phyloP scores from a whole-genome alignment of 768 basidiomycete species.

The Dacryopinax primogenitus region DNA sequence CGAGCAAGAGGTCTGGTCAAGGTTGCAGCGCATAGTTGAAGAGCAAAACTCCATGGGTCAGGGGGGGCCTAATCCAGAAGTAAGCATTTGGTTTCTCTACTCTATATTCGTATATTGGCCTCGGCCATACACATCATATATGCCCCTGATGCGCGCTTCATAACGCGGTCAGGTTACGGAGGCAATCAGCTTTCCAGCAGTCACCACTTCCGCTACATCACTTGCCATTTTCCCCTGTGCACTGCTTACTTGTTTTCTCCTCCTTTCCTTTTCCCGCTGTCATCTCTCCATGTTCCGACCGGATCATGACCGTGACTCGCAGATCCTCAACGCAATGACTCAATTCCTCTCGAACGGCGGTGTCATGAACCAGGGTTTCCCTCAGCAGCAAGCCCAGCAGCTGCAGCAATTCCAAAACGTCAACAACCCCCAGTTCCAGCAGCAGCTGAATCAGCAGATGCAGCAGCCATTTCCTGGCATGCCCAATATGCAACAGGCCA shows the following conservation, averaged over 20 bases:
- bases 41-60: background rate
- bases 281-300: background rate
- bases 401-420: conserved; percentile 1
- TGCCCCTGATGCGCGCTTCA: background rate
- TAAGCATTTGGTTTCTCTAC: background rate
- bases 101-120: background rate
- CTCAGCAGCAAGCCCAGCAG: conserved; percentile 5
- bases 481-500: background rate
- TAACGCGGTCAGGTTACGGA: background rate
- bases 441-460: conserved; percentile 6
- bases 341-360: background rate
- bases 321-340: conserved; percentile 4
- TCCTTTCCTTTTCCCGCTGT: background rate
- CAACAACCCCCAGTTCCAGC: background rate
- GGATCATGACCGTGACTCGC: background rate
- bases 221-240: background rate
- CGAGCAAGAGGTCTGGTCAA: background rate
- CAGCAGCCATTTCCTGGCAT: background rate
- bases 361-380: background rate
- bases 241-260: background rate
- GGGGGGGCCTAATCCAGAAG: background rate
- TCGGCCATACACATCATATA: background rate
- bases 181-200: conserved; percentile 3
- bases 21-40: background rate
- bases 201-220: background rate